Base-by-base conservation (phyloP, 2,329 filamentous ascomycete genomes). In the Monosporascus sp. region DNA sequence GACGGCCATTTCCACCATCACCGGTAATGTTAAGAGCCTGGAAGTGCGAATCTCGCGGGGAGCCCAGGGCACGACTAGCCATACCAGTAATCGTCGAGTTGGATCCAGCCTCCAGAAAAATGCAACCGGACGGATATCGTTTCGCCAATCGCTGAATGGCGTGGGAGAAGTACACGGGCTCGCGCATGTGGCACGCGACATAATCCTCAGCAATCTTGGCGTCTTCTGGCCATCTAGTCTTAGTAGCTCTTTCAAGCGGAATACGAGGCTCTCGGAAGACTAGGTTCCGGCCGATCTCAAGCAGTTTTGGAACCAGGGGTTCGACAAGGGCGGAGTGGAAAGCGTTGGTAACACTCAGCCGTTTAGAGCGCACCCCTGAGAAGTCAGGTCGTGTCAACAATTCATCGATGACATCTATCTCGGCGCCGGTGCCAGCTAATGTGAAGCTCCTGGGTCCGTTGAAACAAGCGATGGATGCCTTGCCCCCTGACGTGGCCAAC, bases 41-140 rank as follows among this genome's bases (percentile, higher is more conserved):
- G 54, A 63, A 62, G 47, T 60, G 57, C 27, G 51, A 51, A 22
- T 34, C 22, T 6, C 41, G 37, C 27, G 14, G 74, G 6, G 38
- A 55, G 1, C 52, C 53, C 14, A 70, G 52, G 0, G 67, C 67
- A 2, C 66, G 64, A 11, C 58, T 54, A 0, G 62, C 64, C 66
- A 74, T 71, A 6, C 53, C 22, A 0, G 66, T 65, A 6, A 72
- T 63, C 0, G 68, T 66, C 0, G 70, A 68, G 9, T 57, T 59
- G 1, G 64, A 64, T 6, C 70, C 70, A 3, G 66, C 67, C 47
- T 72, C 70, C 5, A 72, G 52, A 61, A 63, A 72, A 18, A 67
- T 51, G 24, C 24, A 24, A 38, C 55, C 57, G 0, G 51, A 49
- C 1, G 62, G 60, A 17, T 62, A 54, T 17, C 58, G 48, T 15